Base-by-base conservation (phyloP, 2,329 filamentous ascomycete species). In the Talaromyces verruculosus region DNA sequence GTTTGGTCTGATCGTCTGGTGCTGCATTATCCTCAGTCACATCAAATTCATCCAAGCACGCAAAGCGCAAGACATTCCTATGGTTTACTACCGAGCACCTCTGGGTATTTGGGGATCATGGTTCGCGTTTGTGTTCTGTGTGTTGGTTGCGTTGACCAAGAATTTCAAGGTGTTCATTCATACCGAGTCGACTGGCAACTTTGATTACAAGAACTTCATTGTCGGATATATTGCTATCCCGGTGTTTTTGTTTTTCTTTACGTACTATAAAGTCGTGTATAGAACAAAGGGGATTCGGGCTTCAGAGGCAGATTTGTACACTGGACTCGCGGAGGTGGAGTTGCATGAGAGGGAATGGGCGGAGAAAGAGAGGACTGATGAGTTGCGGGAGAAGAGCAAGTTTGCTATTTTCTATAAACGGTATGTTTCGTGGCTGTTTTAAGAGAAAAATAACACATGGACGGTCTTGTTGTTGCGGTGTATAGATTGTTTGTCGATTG, bases 221-320 rank as follows among this genome's bases (percentile, higher is more conserved):
- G 91, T 88, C 1, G 89, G 88, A 43, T 92, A 92, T 76, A 80
- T 89, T 15, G 90, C 89, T 65, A 91, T 93, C 71, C 90, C 90
- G 1, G 77, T 92, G 45, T 92, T 91, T 76, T 77, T 92, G 13
- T 78, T 83, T 30, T 83, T 89, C 74, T 86, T 91, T 73, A 85
- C 88, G 67, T 89, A 88, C 0, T 88, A 88, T 80, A 90, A 89
- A 80, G 66, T 84, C 68, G 70, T 77, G 69, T 84, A 81, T 67
- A 84, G 82, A 78, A 84, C 80, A 65, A 81, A 83, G 69, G 79
- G 82, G 22, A 73, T 89, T 66, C 81, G 81, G 69, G 78, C 88
- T 1, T 78, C 84, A 67, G 82, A 86, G 72, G 87, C 84, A 53
- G 89, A 91, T 80, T 84, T 91, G 39, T 61, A 61, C 30, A 19